Base-by-base conservation (phyloP, 129 eudicot species). In the Artemisia annua region DNA sequence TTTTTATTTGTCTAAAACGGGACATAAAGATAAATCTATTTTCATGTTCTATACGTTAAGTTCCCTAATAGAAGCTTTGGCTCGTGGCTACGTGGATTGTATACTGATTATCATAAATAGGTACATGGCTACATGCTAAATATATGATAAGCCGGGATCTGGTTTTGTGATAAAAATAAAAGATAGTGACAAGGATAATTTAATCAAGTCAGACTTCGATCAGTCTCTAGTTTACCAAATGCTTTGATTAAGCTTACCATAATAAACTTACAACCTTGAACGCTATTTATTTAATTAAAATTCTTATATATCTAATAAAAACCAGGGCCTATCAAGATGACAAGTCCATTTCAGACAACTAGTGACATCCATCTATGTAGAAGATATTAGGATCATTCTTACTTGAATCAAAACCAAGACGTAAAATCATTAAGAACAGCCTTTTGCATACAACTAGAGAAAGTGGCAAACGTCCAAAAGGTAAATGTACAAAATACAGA, bases 301-400 rank as follows among this genome's bases (percentile, higher is more conserved):
- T 30, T 28, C 35, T 30, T 30, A 3, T 30, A 30, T 4, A 30
- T 30, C 35, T 30, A 30, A 30, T 30, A 30, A 4, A 30, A 30
- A 30, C 5, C 35, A 30, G 35, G 35, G 35, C 35, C 35, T 30
- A 30, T 58, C 13, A 58, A 58, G 16, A 50, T 50, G 55, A 11
- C 55, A 44, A n/a, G 48, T 52, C 58, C 48, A 13, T 49, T 44
- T 48, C 72, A 67, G 19, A 48, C 59, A 28, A 48, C 16, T 30
- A 64, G 64, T 11, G 63, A 26, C 20, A 11, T 73, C 54, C 43
- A 70, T 70, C 39, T 19, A 56, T 50, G 22, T 67, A 20, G 18
- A 67, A 43, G 7, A 20, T 7, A 16, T 24, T 24, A 18, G 60
- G 12, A 54, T 18, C 7, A 54, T 20, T 5, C 20, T 15, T 50